Conservation (phyloP, 371 early-diverging fungal species). For the Phascolomyces articulosus region DNA sequence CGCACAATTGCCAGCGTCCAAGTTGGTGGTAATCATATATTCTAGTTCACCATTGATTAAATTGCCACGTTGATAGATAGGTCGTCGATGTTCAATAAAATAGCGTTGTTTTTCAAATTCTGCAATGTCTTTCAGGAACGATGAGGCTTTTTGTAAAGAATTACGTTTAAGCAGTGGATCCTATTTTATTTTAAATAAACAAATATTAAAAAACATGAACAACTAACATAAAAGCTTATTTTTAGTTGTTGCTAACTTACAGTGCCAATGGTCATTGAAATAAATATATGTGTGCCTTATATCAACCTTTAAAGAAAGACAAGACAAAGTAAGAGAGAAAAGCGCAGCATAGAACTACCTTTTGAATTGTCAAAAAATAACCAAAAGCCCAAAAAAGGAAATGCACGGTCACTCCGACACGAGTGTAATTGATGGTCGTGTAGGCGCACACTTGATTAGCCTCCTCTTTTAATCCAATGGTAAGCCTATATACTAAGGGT, state of each 20-base stretch:
- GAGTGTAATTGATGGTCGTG: neutral
- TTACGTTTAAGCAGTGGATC: neutral
- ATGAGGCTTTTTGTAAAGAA: neutral
- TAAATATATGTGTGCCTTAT: no score
- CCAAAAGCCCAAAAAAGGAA: constrained; percentile 7
- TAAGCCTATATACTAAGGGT: constrained; percentile 1
- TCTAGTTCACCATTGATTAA: neutral
- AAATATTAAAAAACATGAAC: neutral
- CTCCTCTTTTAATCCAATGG: neutral
- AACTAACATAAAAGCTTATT: neutral
- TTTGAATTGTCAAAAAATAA: no score
- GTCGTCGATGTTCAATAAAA: neutral
- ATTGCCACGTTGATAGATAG: neutral
- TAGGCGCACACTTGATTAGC: neutral
- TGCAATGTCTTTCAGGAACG: neutral
- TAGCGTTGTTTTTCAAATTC: neutral
- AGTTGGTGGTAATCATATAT: neutral
- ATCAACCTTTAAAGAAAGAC: no score
- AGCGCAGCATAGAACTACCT: neutral
- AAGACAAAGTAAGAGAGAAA: neutral
- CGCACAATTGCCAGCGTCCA: neutral
- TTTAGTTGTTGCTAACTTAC: no score
- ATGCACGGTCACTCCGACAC: neutral
- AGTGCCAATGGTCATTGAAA: neutral
- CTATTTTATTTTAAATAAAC: neutral